Conservation (phyloP, 140 eudicot genomes). For the Senecio squalidus region DNA sequence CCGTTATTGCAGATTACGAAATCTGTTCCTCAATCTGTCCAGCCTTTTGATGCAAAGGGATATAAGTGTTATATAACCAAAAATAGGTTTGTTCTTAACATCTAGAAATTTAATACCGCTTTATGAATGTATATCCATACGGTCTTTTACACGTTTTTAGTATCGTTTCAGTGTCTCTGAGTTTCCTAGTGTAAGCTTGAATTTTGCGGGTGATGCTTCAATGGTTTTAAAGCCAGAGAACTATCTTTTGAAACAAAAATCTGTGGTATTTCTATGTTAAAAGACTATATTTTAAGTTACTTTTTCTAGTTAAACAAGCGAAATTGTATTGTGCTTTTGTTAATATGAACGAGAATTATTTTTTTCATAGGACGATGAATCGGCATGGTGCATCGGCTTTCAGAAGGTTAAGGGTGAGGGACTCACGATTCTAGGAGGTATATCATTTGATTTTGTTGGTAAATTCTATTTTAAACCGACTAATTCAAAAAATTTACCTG, state of each 20-base stretch:
- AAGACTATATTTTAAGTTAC: neutral
- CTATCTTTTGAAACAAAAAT: conserved; percentile 14
- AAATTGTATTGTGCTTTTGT: neutral
- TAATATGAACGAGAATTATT: neutral
- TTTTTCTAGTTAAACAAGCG: neutral
- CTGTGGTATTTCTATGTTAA: conserved; percentile 3
- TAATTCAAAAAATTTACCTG: no score
- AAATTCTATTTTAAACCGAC: no score
- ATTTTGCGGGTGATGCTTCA: conserved; percentile 24
- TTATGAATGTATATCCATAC: neutral
- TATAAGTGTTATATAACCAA: conserved; percentile 59
- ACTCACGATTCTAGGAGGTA: conserved; percentile 90
- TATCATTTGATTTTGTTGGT: neutral
- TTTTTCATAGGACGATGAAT: conserved; percentile 59
- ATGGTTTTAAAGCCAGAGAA: conserved; percentile 20
- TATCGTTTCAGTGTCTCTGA: conserved; percentile 12
- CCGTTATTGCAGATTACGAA: conserved; percentile 44
- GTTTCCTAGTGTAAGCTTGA: conserved; percentile 18
- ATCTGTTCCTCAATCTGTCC: conserved; percentile 50
- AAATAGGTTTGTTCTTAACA: conserved; percentile 40
- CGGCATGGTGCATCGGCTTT: conserved; percentile 83
- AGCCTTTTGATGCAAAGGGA: conserved; percentile 52
- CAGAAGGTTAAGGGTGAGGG: conserved; percentile 67
- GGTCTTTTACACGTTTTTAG: neutral
- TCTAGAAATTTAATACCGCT: no score